Evolutionary conservation across 768 basidiomycete genomes (phyloP), one percentile per base, ranked within the genome.

Genomic region (Lepiota venenata): DNA sequence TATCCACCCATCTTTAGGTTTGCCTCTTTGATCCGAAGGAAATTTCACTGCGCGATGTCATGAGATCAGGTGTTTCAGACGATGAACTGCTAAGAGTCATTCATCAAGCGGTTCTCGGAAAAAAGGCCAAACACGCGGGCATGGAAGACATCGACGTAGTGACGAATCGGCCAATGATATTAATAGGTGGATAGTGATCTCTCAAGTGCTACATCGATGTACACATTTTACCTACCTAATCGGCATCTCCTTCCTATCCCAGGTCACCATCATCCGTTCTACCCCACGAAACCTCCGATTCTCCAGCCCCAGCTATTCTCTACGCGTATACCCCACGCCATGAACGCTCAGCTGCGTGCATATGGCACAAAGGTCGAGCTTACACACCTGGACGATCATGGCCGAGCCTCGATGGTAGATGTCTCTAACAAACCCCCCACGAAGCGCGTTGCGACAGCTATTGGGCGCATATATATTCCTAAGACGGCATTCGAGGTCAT

Each of bases 21-120:
- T 94, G 91, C 66, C 71, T 95, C 38, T 94, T 93, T 60, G 91
- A 92, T 60, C 82, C 88, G 0, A 87, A 87, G 53, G 90, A 93
- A 61, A 78, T 95, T 18, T 91, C 91, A 32, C 75, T 95, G 39
- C 80, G 91, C 21, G 89, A 93, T 55, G 74, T 80, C 57, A 75
- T 93, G 63, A 83, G 92, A 22, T 63, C 64, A 41, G 84, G 87
- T 20, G 80, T 82, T 6, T 77, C 76, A 22, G 87, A 94, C 61
- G 73, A 75, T 38, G 79, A 85, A 32, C 67, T 93, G 39, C 74
- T 86, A 16, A 63, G 68, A 43, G 78, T 79, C 1, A 85, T 93
- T 22, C 79, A 81, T 7, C 71, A 62, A n/a, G 88, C 90, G 11
- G 81, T 91, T 5, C 67, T 66, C 11, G 80, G 78, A 36, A 93